Percentiles rank a stretch among this genome's conserved stretches.
Evolutionary conservation across 768 basidiomycete species (phyloP).

Genomic region (Suillus weaverae): DNA sequence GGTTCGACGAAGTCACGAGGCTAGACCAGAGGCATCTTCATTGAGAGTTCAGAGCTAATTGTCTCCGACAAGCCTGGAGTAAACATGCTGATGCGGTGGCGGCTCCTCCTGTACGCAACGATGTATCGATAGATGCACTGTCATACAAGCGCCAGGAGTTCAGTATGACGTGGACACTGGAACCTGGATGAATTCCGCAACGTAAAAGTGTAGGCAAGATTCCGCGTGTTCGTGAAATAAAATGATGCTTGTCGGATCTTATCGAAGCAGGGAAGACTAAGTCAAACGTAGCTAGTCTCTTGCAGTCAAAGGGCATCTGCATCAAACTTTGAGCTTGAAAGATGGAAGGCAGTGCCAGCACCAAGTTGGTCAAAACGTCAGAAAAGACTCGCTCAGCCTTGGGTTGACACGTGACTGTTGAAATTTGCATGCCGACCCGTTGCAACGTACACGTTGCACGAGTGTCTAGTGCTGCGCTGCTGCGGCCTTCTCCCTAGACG

Average conservation of each 20-base stretch:
- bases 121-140: not conserved
- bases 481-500: not conserved
- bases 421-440: not conserved
- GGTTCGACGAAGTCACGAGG: not conserved
- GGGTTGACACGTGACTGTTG: not conserved
- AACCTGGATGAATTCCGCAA: not conserved
- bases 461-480: not conserved
- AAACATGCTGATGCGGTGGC: constrained; percentile 17
- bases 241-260: not conserved
- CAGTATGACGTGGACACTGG: not conserved
- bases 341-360: not conserved
- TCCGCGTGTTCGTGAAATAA: not conserved
- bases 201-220: not conserved
- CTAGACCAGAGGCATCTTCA: not conserved
- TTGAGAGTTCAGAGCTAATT: constrained; percentile 6
- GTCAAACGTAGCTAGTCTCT: constrained; percentile 1
- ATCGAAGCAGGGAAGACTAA: not conserved
- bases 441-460: not conserved
- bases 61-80: constrained; percentile 17
- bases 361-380: not conserved
- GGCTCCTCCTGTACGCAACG: not conserved
- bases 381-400: not conserved
- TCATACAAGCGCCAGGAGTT: not conserved
- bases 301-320: not conserved
- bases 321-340: not conserved